Conservation (phyloP, 2,329 filamentous ascomycete genomes). For the Xylariaceae sp. region DNA sequence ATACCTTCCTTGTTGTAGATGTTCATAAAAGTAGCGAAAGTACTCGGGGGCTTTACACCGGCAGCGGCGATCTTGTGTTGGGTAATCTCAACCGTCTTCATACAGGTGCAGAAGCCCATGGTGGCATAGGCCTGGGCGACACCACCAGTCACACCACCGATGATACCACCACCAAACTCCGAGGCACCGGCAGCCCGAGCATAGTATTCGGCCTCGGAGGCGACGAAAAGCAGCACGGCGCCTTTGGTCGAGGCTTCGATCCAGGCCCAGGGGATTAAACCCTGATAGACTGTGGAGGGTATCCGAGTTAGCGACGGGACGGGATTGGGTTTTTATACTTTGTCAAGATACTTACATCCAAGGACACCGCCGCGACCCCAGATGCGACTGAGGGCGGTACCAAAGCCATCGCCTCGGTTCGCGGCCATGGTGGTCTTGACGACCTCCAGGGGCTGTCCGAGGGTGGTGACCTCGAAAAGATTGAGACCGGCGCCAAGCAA, state of each 20-base stretch:
- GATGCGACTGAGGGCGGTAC: conserved; percentile 80
- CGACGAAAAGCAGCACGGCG: conserved; percentile 97
- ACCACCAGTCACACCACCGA: conserved; percentile 90
- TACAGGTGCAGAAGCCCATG: conserved; percentile 99
- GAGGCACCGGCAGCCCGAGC: conserved; percentile 82
- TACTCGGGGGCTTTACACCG: conserved; percentile 86
- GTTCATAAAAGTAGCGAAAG: conserved; percentile 93
- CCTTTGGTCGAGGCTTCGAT: conserved; percentile 99
- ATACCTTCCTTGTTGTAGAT: conserved; percentile 97
- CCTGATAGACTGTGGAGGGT: conserved; percentile 83
- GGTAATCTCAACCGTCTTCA: conserved; percentile 99
- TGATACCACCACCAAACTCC: conserved; percentile 88
- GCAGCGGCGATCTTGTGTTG: conserved; percentile 91
- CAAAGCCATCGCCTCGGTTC: conserved; percentile 88
- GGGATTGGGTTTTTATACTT: no score
- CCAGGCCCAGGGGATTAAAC: conserved; percentile 99
- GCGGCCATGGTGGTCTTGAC: conserved; percentile 99
- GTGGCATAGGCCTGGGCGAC: conserved; percentile 98
- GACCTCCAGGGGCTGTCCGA: conserved; percentile 85
- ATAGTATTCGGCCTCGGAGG: conserved; percentile 96
- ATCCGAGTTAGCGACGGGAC: conserved; percentile 8
- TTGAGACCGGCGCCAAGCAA: conserved; percentile 92
- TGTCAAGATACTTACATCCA: conserved; percentile 86
- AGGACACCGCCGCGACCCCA: conserved; percentile 93
- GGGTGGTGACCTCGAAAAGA: conserved; percentile 82